phyloP scores from a whole-genome alignment of 768 basidiomycete species.

The Astraeus odoratus region DNA sequence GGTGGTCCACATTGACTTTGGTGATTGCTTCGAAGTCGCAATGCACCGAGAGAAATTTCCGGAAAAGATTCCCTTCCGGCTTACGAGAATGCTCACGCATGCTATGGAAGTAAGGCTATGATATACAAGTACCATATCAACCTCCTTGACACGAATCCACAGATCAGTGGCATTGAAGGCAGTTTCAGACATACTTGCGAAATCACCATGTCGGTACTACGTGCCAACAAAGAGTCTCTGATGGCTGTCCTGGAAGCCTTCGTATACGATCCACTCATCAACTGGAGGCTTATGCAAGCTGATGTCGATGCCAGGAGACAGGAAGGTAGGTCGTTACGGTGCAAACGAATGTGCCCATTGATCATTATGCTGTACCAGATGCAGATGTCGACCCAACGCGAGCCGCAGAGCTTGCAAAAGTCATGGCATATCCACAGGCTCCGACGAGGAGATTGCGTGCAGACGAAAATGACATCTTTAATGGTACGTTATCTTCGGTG shows the following conservation, averaged over 20 bases:
- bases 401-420: conserved; percentile 56
- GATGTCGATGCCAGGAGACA: conserved; percentile 67
- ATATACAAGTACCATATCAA: background rate
- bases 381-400: conserved; percentile 45
- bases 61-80: conserved; percentile 95
- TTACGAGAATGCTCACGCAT: conserved; percentile 97
- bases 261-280: conserved; percentile 96
- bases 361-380: conserved; percentile 19
- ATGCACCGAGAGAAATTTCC: conserved; percentile 99
- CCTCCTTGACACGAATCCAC: conserved; percentile 7
- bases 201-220: conserved; percentile 94
- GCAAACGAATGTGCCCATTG: conserved; percentile 3
- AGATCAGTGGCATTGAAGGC: conserved; percentile 98
- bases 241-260: conserved; percentile 99
- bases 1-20: conserved; percentile 95
- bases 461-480: conserved; percentile 92
- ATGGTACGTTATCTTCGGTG: conserved; percentile 43
- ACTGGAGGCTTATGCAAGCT: conserved; percentile 88
- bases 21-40: conserved; percentile 97
- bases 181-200: conserved; percentile 95
- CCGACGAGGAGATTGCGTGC: conserved; percentile 78
- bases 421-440: conserved; percentile 69
- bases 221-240: conserved; percentile 97
- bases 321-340: conserved; percentile 43
- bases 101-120: conserved; percentile 84